These are phyloP conservation scores for Sugiyamaella mastotermitis DNA, from an alignment of 805 yeast genomes.

Conservation along the genomic window DNA sequence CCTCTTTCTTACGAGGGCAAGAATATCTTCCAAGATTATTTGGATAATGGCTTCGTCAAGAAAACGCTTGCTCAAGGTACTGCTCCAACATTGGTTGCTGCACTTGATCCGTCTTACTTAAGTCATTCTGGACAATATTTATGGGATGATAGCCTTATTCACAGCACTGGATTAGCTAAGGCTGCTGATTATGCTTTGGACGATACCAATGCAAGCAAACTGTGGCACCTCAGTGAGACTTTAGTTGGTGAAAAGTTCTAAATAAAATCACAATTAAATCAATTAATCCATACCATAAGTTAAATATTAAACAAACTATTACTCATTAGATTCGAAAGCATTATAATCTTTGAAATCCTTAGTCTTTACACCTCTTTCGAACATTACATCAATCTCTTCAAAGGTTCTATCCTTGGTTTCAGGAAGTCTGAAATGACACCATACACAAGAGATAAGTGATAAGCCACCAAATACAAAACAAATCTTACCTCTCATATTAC, in stretches of 20 bases:
- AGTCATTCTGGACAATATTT: slow-evolving; percentile 4
- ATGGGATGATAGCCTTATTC: no score
- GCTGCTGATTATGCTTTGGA: no score
- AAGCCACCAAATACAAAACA: slow-evolving; percentile 43
- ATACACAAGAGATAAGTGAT: slow-evolving; percentile 29
- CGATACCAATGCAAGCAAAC: slow-evolving; percentile 7
- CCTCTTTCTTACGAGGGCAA: no score
- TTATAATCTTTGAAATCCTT: slow-evolving; percentile 15
- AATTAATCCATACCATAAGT: no score
- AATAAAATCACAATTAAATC: no score
- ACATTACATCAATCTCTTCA: slow-evolving; percentile 55
- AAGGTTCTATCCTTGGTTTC: slow-evolving; percentile 54
- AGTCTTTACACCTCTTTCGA: slow-evolving; percentile 24
- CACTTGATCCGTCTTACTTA: slow-evolving; percentile 5
- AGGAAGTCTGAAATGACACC: slow-evolving; percentile 50
- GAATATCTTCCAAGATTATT: no score
- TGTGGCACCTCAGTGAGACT: slow-evolving; percentile 10
- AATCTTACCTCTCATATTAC: slow-evolving; percentile 45
- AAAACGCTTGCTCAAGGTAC: slow-evolving; percentile 11
- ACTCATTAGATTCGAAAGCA: no score
- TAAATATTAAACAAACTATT: no score
- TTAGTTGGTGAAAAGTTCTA: slow-evolving; percentile 8
- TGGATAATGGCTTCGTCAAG: no score
- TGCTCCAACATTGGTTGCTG: slow-evolving; percentile 8
- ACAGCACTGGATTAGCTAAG: no score